These are phyloP conservation scores for Coemansia interrupta DNA, from an alignment of 192 early-diverging fungal species.

Conservation along the genomic window DNA sequence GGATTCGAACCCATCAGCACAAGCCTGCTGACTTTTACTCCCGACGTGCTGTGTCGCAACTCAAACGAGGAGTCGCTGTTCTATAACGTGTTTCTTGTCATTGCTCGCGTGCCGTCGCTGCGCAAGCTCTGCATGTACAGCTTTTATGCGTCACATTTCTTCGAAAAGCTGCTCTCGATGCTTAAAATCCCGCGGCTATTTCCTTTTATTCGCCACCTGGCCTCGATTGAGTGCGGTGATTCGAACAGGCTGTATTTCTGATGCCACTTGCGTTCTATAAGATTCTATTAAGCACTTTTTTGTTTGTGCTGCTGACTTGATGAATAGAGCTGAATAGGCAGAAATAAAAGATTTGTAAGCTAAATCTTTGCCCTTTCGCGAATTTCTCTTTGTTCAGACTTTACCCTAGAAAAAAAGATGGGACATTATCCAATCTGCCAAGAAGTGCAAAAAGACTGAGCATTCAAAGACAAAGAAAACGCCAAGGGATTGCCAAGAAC, in stretches of 20 bases:
- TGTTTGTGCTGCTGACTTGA: no score
- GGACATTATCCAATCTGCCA: no score
- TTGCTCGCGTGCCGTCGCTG: conserved; percentile 34
- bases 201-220: conserved; percentile 26
- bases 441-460: no score
- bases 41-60: conserved; percentile 25
- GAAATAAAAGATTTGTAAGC: no score
- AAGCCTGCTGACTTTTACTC: conserved; percentile 23
- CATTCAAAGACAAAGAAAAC: no score
- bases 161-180: conserved; percentile 22
- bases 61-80: conserved; percentile 28
- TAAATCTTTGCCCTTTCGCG: no score
- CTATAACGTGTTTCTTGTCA: conserved; percentile 37
- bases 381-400: no score
- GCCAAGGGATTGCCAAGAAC: no score
- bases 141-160: conserved; percentile 34
- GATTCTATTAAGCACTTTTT: no score
- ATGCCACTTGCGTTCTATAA: not conserved
- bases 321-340: no score
- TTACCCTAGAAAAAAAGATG: no score
- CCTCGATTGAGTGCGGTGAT: conserved; percentile 23
- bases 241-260: not conserved
- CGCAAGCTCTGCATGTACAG: conserved; percentile 29
- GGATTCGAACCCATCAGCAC: conserved; percentile 33
- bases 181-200: conserved; percentile 29